Base-by-base conservation (phyloP, 202 grass and related monocot genomes). In the Zizania palustris region DNA sequence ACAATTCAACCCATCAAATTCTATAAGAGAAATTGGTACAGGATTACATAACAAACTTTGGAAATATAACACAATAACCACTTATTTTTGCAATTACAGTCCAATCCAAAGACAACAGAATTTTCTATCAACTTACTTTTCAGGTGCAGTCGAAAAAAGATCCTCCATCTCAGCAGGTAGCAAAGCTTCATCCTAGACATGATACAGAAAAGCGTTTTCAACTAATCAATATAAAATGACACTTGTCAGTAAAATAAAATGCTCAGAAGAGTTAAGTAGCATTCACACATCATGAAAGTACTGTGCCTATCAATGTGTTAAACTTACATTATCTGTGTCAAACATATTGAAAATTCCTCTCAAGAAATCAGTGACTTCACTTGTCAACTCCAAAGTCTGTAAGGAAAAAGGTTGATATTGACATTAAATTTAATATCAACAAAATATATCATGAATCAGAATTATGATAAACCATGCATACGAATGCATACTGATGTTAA, bases 81-180 rank as follows among this genome's bases (percentile, higher is more conserved):
- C 41, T 35, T 33, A 55, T 60, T 21, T 21, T 9, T 42, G 8
- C 5, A 42, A 72, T 8, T 28, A 48, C 5, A 35, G 36, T 39
- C 50, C 42, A 67, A 72, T 2, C 2, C 13, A 43, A 53, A 44
- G 11, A 51, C 18, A 63, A 37, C 46, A 63, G 22, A 3, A 71
- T 19, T 44, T 33, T 71, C 63, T 60, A 69, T 71, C 6, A 69
- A 42, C 0, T 80, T 80, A 99, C 96, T 89, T 95, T 81, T 99
- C 92, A 54, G 96, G 96, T 20, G 89, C 92, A 28, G 96, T 99
- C 45, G 89, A 95, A 51, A 99, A 99, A 35, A 99, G 87, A 82
- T 95, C 96, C 33, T 99, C 96, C 74, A 95, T 79, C 83, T 99
- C 96, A 83, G 85, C 73, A 85, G 89, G 92, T 65, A 89, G 85